Conservation (phyloP, 2,329 filamentous ascomycete species). For the Cytospora leucostoma region DNA sequence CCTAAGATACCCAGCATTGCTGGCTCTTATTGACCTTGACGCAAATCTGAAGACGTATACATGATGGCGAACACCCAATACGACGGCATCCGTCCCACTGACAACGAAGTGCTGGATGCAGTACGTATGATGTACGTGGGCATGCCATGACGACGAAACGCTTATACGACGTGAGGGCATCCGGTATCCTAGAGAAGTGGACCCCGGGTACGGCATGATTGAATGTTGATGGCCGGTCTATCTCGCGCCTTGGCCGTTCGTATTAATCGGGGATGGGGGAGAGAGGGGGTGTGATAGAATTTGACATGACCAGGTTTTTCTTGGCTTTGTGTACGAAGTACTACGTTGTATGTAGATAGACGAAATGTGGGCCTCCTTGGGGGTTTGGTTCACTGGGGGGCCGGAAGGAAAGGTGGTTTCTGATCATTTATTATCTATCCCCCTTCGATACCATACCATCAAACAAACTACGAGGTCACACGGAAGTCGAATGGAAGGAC, state of each 20-base stretch:
- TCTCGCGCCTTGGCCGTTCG: constrained; percentile 3
- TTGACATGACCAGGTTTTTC: neutral
- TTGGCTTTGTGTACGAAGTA: neutral
- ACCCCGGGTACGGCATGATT: constrained; percentile 5
- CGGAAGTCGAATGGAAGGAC: neutral
- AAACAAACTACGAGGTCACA: neutral
- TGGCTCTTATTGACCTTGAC: neutral
- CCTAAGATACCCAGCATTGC: neutral
- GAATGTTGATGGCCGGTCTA: neutral
- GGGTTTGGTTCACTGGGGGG: neutral
- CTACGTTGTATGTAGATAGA: constrained; percentile 19
- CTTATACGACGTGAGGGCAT: constrained; percentile 1
- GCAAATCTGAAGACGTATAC: neutral
- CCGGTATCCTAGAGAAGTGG: neutral
- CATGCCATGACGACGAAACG: neutral
- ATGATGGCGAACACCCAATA: neutral
- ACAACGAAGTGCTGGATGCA: neutral
- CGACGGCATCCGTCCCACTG: neutral
- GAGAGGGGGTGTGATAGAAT: neutral
- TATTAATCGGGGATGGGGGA: neutral
- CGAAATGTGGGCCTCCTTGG: neutral
- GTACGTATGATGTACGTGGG: neutral
- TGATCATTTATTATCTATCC: constrained; percentile 4
- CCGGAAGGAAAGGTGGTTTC: neutral
- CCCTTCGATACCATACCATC: constrained; percentile 39